Percentiles rank a stretch among this genome's conserved stretches.
These are phyloP conservation scores for Tribonema minus DNA, from an alignment of 108 stramenopile genomes.

Conservation along the genomic window DNA sequence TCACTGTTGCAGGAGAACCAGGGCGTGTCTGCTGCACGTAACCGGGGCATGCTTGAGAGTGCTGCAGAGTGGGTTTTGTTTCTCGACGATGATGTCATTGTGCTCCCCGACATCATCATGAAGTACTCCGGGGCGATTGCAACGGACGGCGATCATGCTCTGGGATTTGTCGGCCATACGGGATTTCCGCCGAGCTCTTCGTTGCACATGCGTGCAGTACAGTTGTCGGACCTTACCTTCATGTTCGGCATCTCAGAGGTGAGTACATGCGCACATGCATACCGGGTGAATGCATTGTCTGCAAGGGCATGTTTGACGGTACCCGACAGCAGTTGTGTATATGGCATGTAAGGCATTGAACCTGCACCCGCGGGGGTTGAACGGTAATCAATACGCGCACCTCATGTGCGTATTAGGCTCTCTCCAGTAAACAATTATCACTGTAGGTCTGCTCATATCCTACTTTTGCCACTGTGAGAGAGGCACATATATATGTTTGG, in stretches of 20 bases:
- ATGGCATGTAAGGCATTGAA: background rate
- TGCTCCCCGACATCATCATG: slow-evolving; percentile 49
- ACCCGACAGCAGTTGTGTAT: background rate
- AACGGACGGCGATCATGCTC: background rate
- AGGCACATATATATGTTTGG: background rate
- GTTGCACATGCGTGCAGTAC: background rate
- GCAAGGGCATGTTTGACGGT: background rate
- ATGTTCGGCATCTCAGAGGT: slow-evolving; percentile 21
- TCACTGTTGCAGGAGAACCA: slow-evolving; percentile 23
- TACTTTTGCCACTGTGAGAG: background rate
- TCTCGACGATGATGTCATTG: slow-evolving; percentile 69
- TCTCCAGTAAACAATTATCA: too few relatives aligned
- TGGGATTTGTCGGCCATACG: slow-evolving; percentile 20
- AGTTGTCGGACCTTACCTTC: slow-evolving; percentile 21
- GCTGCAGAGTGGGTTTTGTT: slow-evolving; percentile 60
- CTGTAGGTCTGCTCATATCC: background rate
- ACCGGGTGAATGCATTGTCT: background rate
- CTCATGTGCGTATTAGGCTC: too few relatives aligned
- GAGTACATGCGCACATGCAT: background rate
- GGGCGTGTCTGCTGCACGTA: slow-evolving; percentile 62
- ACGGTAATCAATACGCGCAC: too few relatives aligned
- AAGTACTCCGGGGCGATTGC: slow-evolving; percentile 56
- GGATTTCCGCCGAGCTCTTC: slow-evolving; percentile 1
- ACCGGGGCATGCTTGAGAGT: slow-evolving; percentile 55
- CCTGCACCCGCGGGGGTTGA: too few relatives aligned